A percentile compares a stretch with the other conserved stretches of the same genome.
Evolutionary conservation across 192 early-diverging fungal species (phyloP).

Genomic region (Coemansia sp.): DNA sequence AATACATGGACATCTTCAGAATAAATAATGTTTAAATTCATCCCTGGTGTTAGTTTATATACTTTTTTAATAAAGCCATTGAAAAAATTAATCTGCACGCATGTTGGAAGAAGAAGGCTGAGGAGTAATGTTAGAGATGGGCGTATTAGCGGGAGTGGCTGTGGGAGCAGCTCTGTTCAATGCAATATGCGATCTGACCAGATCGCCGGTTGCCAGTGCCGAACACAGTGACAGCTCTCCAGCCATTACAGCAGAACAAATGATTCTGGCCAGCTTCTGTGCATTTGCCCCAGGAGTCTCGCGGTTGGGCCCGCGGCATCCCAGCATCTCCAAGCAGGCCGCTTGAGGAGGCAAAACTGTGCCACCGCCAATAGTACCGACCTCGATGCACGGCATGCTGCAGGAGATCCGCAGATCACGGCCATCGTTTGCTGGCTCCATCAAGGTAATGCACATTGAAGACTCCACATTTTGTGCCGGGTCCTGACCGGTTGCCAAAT

Average conservation of each 20-base stretch:
- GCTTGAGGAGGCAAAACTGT: constrained; percentile 80
- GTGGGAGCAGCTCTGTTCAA: constrained; percentile 69
- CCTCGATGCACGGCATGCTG: constrained; percentile 92
- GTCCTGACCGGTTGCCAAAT: constrained; percentile 90
- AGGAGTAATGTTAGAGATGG: constrained; percentile 11
- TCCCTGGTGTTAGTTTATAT: too few species aligned
- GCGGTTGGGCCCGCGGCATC: constrained; percentile 76
- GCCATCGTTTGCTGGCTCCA: constrained; percentile 80
- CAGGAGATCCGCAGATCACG: constrained; percentile 82
- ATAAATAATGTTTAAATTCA: too few species aligned
- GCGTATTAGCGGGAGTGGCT: constrained; percentile 30
- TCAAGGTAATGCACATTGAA: constrained; percentile 89
- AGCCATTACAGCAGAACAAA: constrained; percentile 87
- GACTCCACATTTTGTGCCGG: constrained; percentile 95
- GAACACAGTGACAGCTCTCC: constrained; percentile 85
- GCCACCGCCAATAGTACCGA: constrained; percentile 91
- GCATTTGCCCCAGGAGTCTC: constrained; percentile 81
- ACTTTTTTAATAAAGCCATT: too few species aligned
- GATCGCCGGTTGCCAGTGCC: constrained; percentile 83
- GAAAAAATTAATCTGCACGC: not conserved
- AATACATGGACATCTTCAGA: too few species aligned
- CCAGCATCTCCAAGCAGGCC: constrained; percentile 84
- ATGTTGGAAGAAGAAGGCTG: constrained; percentile 16
- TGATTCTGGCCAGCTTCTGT: constrained; percentile 78
- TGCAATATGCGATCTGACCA: constrained; percentile 86